These are phyloP conservation scores for Claviceps africana DNA, from an alignment of 2,329 filamentous ascomycete genomes.

Conservation along the genomic window DNA sequence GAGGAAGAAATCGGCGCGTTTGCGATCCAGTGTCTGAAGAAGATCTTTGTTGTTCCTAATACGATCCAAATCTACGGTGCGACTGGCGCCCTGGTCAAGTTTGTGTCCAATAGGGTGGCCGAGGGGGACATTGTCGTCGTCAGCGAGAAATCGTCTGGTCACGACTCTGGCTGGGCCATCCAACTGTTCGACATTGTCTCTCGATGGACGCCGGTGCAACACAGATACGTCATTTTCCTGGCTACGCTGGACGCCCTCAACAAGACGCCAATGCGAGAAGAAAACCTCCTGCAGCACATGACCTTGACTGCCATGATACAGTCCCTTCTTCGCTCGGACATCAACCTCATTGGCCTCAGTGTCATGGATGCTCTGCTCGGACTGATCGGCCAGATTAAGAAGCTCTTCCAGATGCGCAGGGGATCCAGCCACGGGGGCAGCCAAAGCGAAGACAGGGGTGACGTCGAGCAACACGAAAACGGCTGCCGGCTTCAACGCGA, in stretches of 20 bases:
- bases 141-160: constrained; percentile 24
- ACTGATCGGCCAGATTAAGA: constrained; percentile 69
- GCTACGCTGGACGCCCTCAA: constrained; percentile 66
- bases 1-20: constrained; percentile 79
- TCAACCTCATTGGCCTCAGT: constrained; percentile 89
- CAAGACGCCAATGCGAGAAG: constrained; percentile 52
- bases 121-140: constrained; percentile 41
- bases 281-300: constrained; percentile 58
- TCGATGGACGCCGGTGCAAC: constrained; percentile 84
- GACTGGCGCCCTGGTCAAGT: constrained; percentile 59
- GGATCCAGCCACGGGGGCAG: constrained; percentile 19
- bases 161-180: constrained; percentile 61
- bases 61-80: constrained; percentile 67
- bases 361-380: constrained; percentile 89
- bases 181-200: constrained; percentile 68
- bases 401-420: constrained; percentile 53
- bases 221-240: constrained; percentile 80
- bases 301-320: constrained; percentile 66
- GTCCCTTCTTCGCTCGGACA: constrained; percentile 69
- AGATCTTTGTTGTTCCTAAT: constrained; percentile 73
- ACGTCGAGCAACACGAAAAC: constrained; percentile 19
- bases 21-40: constrained; percentile 74
- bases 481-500: constrained; percentile 33
- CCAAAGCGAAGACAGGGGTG: constrained; percentile 20
- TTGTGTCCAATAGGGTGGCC: constrained; percentile 48